Evolutionary conservation across 192 early-diverging fungal genomes (phyloP), one percentile per base, ranked within the genome.

Genomic region (Coemansia sp.): DNA sequence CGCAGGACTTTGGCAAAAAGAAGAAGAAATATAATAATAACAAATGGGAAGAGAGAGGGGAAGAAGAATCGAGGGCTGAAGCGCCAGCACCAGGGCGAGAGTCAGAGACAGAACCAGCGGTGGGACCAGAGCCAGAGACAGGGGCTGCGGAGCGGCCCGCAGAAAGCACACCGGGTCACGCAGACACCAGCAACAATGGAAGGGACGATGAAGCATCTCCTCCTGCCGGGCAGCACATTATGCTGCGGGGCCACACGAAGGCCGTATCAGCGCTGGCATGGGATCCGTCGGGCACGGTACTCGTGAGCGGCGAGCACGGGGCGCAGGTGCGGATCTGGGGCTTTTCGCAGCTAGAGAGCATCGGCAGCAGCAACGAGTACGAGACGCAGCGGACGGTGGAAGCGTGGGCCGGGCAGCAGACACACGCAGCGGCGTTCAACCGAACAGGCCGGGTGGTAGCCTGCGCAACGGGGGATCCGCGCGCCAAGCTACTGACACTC

Each of bases 251-350:
- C 13, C 75, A 77, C 63, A 55, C 39, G 16, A 77, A 82, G 18
- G 21, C 74, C 10, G 70, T 82, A 10, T 91, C 93, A 0, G 87
- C 93, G 2, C 78, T 98, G 40, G 82, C 92, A 2, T 81, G 96
- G 57, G 94, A 99, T 65, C 88, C 94, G 22, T 75, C 93, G 1
- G 95, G 95, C 8, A 78, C 88, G n/a, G 69, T 89, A 12, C 75
- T 97, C 0, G 84, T 90, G 18, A 89, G 91, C 8, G 95, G 94
- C 63, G 85, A 91, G 16, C 90, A 92, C 61, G 93, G 94, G 63
- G 89, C 92, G 43, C 85, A 86, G 51, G 67, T 97, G 41, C 91
- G 91, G 54, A 78, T 99, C 42, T 99, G 95, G 95, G 94, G 96
- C 76, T 99, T 99, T 84, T 83, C 89, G 40, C 89, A 88, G 11